phyloP scores from a whole-genome alignment of 495 filamentous ascomycete species.

The Aspergillus sparsus region DNA sequence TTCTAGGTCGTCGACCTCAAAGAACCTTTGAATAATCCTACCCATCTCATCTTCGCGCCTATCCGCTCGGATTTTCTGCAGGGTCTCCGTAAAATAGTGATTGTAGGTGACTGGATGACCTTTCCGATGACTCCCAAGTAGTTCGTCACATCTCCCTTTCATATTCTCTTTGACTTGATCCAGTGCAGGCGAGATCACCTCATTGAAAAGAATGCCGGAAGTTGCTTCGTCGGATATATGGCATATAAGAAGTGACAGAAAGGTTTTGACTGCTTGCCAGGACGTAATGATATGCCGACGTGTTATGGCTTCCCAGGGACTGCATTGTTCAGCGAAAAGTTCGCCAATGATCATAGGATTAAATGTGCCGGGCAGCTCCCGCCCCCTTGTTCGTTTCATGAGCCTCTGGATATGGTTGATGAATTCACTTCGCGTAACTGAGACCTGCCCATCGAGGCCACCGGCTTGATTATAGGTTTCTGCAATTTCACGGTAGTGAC shows the following conservation, averaged over 20 bases:
- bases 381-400: conserved; percentile 40
- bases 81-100: conserved; percentile 52
- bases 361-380: conserved; percentile 54
- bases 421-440: conserved; percentile 39
- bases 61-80: conserved; percentile 42
- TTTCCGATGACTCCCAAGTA: conserved; percentile 26
- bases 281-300: conserved; percentile 23
- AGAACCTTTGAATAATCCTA: conserved; percentile 21
- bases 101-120: conserved; percentile 56
- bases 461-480: conserved; percentile 4
- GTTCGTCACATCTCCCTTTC: conserved; percentile 26
- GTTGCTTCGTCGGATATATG: conserved; percentile 35
- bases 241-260: conserved; percentile 35
- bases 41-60: conserved; percentile 26
- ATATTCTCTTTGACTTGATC: conserved; percentile 27
- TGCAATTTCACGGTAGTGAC: conserved; percentile 40
- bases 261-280: conserved; percentile 39
- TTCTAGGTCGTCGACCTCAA: conserved; percentile 19
- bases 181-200: conserved; percentile 41
- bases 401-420: conserved; percentile 40
- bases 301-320: conserved; percentile 47
- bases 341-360: conserved; percentile 53
- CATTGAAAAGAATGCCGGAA: conserved; percentile 36
- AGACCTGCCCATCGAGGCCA: conserved; percentile 16
- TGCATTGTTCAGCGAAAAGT: conserved; percentile 52